phyloP scores from a whole-genome alignment of 2,329 filamentous ascomycete genomes.

The Diplodia sapinea region DNA sequence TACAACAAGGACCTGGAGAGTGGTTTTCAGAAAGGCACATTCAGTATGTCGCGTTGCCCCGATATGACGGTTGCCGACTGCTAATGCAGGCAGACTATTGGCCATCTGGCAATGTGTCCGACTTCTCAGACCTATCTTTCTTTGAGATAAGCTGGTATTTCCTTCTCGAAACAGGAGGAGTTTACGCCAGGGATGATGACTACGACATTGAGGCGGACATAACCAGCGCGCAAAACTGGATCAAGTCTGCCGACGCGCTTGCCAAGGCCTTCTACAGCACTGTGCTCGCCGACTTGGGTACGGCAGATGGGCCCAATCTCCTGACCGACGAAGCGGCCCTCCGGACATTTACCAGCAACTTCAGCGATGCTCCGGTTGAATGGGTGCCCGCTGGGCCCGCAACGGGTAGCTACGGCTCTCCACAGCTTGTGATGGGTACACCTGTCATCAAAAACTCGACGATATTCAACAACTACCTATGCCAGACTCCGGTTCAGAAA shows the following conservation, averaged over 20 bases:
- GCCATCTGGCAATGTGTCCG: neutral
- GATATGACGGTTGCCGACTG: neutral
- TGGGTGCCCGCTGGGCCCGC: neutral
- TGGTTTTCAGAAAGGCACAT: neutral
- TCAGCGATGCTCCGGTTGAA: neutral
- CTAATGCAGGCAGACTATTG: neutral
- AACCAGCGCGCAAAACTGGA: neutral
- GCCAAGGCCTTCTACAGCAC: conserved; percentile 8
- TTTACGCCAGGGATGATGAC: neutral
- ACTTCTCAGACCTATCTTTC: neutral
- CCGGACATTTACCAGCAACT: neutral
- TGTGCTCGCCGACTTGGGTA: conserved; percentile 1
- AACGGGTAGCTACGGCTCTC: neutral
- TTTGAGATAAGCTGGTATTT: neutral
- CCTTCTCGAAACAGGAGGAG: neutral
- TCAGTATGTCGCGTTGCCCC: neutral
- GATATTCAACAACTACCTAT: neutral
- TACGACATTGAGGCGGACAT: neutral
- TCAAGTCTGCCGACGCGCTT: neutral
- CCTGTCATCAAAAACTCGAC: neutral
- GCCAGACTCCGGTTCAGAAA: neutral
- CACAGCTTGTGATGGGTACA: neutral
- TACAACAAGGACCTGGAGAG: neutral
- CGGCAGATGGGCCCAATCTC: neutral
- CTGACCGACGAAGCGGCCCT: neutral